A percentile compares a stretch with the other conserved stretches of the same genome.
phyloP scores from a whole-genome alignment of 805 yeast genomes.

The Myxozyma melibiosi region DNA sequence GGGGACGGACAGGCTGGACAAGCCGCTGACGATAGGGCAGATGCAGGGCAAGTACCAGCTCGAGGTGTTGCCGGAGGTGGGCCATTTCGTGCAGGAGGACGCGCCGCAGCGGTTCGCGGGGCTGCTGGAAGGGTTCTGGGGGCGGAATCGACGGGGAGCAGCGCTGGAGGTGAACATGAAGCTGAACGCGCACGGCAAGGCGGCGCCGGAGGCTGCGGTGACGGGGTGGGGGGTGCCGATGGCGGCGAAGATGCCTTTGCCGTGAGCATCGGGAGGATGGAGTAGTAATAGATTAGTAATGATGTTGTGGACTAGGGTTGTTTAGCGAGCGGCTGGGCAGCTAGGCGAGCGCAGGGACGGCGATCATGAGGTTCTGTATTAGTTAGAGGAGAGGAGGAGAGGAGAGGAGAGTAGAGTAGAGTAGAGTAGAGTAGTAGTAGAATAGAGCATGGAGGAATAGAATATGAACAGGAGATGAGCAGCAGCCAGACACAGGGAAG shows the following conservation, averaged over 20 bases:
- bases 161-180: conserved; percentile 9
- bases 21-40: conserved; percentile 85
- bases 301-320: too few relatives aligned
- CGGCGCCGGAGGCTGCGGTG: background rate
- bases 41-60: conserved; percentile 96
- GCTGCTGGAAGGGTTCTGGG: conserved; percentile 24
- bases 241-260: background rate
- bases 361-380: too few relatives aligned
- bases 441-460: background rate
- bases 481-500: background rate
- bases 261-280: too few relatives aligned
- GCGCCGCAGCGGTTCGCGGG: conserved; percentile 65
- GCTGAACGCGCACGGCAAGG: background rate
- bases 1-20: conserved; percentile 87
- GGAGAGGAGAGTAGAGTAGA: too few relatives aligned
- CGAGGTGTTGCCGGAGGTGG: conserved; percentile 75
- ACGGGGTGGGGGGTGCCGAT: background rate
- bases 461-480: background rate
- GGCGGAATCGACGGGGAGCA: conserved; percentile 26
- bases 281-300: too few relatives aligned
- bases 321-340: too few relatives aligned
- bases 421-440: too few relatives aligned
- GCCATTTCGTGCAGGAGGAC: conserved; percentile 97
- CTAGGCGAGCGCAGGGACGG: background rate
- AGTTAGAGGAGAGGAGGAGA: background rate